phyloP scores from a whole-genome alignment of 2,329 filamentous ascomycete species.

The Parascedosporium putredinis region DNA sequence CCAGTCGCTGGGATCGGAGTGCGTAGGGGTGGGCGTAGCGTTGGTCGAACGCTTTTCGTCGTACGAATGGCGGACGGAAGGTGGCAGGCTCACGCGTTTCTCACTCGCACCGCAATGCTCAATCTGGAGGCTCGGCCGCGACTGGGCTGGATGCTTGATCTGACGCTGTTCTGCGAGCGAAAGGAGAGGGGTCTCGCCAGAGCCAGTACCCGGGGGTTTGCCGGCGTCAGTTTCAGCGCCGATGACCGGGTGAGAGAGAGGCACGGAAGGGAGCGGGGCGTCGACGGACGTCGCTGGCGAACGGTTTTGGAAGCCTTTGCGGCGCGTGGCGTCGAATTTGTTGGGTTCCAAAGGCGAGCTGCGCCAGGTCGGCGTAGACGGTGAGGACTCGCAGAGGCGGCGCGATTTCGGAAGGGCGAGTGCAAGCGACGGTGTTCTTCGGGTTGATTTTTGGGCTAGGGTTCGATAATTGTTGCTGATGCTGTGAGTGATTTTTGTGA shows the following conservation, averaged over 20 bases:
- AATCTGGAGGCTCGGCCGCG: slow-evolving; percentile 39
- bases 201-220: background rate
- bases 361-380: slow-evolving; percentile 31
- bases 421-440: slow-evolving; percentile 4
- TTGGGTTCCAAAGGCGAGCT: slow-evolving; percentile 49
- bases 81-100: slow-evolving; percentile 41
- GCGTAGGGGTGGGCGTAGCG: slow-evolving; percentile 17
- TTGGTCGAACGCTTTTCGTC: slow-evolving; percentile 34
- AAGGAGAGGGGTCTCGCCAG: slow-evolving; percentile 38
- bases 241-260: slow-evolving; percentile 34
- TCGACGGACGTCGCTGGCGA: slow-evolving; percentile 38
- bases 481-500: slow-evolving; percentile 10
- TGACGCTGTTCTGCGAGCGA: slow-evolving; percentile 40
- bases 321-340: slow-evolving; percentile 45
- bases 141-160: slow-evolving; percentile 29
- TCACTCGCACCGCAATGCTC: slow-evolving; percentile 35
- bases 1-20: slow-evolving; percentile 4
- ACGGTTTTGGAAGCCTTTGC: slow-evolving; percentile 16
- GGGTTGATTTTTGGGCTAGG: background rate
- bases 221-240: slow-evolving; percentile 15
- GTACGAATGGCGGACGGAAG: slow-evolving; percentile 41
- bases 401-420: slow-evolving; percentile 34
- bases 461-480: slow-evolving; percentile 3
- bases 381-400: slow-evolving; percentile 18
- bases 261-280: slow-evolving; percentile 43